These are phyloP conservation scores for Buxus sempervirens DNA, from an alignment of 164 flowering plant species.

Conservation along the genomic window DNA sequence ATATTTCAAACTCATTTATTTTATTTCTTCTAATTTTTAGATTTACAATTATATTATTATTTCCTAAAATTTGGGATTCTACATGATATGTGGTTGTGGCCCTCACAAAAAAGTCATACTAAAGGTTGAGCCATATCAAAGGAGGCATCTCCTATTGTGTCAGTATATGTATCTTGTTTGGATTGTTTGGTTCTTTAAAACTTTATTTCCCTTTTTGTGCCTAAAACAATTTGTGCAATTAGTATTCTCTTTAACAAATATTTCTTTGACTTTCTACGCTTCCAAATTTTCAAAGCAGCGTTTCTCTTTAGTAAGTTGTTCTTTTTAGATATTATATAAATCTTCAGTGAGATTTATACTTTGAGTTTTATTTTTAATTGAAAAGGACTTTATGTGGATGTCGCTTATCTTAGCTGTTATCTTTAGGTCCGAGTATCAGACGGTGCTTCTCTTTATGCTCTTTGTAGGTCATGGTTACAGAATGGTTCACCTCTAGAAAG, in stretches of 20 bases:
- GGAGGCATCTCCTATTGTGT: too few relatives aligned
- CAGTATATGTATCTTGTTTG: too few relatives aligned
- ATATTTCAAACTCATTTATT: too few relatives aligned
- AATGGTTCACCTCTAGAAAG: slow-evolving; percentile 68
- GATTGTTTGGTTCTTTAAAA: too few relatives aligned
- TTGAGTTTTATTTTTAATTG: background rate
- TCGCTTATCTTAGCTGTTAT: slow-evolving; percentile 1
- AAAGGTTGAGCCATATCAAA: too few relatives aligned
- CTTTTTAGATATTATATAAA: background rate
- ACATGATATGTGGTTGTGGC: too few relatives aligned
- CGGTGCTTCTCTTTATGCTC: slow-evolving; percentile 70
- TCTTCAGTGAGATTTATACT: background rate
- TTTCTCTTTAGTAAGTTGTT: background rate
- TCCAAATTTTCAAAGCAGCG: background rate
- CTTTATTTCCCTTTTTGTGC: too few relatives aligned
- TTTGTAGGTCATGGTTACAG: slow-evolving; percentile 87
- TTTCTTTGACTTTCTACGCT: background rate
- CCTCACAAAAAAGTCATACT: too few relatives aligned
- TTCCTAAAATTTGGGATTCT: too few relatives aligned
- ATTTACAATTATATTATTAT: too few relatives aligned
- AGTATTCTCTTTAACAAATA: background rate
- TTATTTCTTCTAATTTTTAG: too few relatives aligned
- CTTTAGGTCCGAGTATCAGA: slow-evolving; percentile 68
- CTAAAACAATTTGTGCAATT: background rate
- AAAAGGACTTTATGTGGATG: background rate